phyloP scores from a whole-genome alignment of 768 basidiomycete species.

The Coprinellus aureogranulatus region DNA sequence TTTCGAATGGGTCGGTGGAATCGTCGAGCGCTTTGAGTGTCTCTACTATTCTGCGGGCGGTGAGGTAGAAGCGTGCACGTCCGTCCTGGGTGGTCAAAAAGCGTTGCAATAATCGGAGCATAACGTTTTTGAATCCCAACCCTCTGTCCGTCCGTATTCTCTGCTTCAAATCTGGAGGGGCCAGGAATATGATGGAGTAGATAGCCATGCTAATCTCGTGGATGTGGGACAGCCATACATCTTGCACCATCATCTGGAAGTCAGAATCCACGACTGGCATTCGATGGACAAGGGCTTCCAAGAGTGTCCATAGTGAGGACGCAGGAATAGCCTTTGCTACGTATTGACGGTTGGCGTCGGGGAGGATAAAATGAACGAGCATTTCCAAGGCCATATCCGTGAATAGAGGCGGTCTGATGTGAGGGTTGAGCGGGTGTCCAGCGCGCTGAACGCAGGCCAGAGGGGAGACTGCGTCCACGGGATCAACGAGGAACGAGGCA shows the following conservation, averaged over 20 bases:
- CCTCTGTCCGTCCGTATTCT: constrained; percentile 62
- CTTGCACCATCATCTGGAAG: constrained; percentile 61
- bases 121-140: constrained; percentile 66
- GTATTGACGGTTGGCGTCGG: constrained; percentile 75
- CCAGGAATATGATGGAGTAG: constrained; percentile 83
- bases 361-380: constrained; percentile 74
- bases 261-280: constrained; percentile 80
- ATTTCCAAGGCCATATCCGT: constrained; percentile 81
- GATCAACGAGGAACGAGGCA: constrained; percentile 74
- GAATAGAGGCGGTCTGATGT: constrained; percentile 54
- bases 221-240: constrained; percentile 73
- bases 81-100: constrained; percentile 54
- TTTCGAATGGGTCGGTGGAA: constrained; percentile 71
- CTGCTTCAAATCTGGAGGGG: constrained; percentile 71
- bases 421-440: constrained; percentile 40
- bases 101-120: constrained; percentile 70
- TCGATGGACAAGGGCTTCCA: constrained; percentile 73
- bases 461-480: constrained; percentile 63
- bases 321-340: constrained; percentile 62
- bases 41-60: constrained; percentile 68
- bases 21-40: constrained; percentile 78
- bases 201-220: constrained; percentile 80
- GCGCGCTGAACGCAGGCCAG: constrained; percentile 53
- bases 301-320: constrained; percentile 55
- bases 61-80: constrained; percentile 51